Evolutionary conservation across 306 rosid genomes (phyloP).

Genomic region (Cicer judaicum): DNA sequence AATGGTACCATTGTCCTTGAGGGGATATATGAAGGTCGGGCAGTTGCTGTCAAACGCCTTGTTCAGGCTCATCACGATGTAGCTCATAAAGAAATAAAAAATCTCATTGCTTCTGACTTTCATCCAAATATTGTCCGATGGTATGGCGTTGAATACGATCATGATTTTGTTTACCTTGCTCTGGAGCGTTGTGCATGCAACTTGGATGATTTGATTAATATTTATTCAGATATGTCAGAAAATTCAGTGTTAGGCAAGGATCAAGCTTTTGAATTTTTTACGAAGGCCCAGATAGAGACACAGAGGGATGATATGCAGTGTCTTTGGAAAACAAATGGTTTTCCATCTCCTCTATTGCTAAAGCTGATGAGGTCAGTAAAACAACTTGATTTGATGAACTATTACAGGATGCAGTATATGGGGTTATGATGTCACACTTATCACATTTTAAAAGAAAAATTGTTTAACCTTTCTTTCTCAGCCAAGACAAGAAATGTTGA

Average conservation of each 20-base stretch:
- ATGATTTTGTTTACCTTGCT: conserved; percentile 81
- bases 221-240: conserved; percentile 45
- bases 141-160: conserved; percentile 83
- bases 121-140: conserved; percentile 89
- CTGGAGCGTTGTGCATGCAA: conserved; percentile 78
- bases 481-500: neutral
- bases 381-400: conserved; percentile 25
- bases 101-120: conserved; percentile 76
- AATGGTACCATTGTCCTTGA: conserved; percentile 84
- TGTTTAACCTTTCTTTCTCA: conserved; percentile 6
- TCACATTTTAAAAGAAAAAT: neutral
- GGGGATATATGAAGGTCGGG: conserved; percentile 78
- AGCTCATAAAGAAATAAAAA: conserved; percentile 79
- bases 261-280: conserved; percentile 42
- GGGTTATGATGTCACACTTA: neutral
- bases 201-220: conserved; percentile 67
- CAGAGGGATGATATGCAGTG: conserved; percentile 44
- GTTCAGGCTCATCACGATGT: conserved; percentile 77
- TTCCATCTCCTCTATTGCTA: conserved; percentile 61
- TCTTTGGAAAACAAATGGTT: conserved; percentile 64
- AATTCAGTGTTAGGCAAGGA: conserved; percentile 31
- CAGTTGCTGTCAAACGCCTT: conserved; percentile 89
- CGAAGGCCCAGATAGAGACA: conserved; percentile 45
- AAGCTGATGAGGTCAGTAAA: conserved; percentile 77
- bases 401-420: neutral